Evolutionary conservation across 345 rosid species (phyloP), one percentile per base, ranked within the genome.

Genomic region (Acer saccharum): DNA sequence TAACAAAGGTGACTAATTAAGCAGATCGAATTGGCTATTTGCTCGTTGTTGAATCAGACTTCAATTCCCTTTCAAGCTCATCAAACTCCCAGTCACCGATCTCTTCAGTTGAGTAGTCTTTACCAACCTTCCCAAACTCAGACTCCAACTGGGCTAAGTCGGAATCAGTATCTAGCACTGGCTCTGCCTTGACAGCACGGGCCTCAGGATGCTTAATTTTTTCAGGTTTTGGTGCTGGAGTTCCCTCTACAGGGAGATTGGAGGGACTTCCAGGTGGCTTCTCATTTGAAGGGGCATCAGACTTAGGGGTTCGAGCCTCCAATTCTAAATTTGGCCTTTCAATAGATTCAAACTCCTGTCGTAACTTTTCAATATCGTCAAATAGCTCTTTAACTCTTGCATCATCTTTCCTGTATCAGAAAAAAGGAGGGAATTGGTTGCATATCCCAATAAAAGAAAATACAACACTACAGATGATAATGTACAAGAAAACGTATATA

Each of bases 21-120:
- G 32, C 44, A 61, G n/a, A 2, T n/a, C 27, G 27, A 23, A 35
- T 76, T 6, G 44, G 75, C 74, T 83, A 84, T 78, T 83, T 78
- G 69, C 78, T 48, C 0, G 78, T 16, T 29, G 84, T 62, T 12
- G 90, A 48, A 76, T 88, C 85, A 27, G 91, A 83, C 72, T 71
- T 87, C 70, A 95, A 77, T 79, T 95, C 99, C 81, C 87, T 89
- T 80, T 95, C 98, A 11, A 93, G 99, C 86, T 95, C 99, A 67
- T 95, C 99, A 18, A 95, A 95, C 77, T 95, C 99, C 98, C 99
- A 95, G 82, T 84, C 98, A 74, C 91, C 91, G 73, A 95, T 88
- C 87, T 95, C 99, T 75, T 89, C 94, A 3, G 81, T 69, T 1
- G 96, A 85, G 85, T 95, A 95, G 86, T 92, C 94, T 62, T 77